Evolutionary conservation across 176 grass and related monocot genomes (phyloP).

Genomic region (Aegilops umbellulata): DNA sequence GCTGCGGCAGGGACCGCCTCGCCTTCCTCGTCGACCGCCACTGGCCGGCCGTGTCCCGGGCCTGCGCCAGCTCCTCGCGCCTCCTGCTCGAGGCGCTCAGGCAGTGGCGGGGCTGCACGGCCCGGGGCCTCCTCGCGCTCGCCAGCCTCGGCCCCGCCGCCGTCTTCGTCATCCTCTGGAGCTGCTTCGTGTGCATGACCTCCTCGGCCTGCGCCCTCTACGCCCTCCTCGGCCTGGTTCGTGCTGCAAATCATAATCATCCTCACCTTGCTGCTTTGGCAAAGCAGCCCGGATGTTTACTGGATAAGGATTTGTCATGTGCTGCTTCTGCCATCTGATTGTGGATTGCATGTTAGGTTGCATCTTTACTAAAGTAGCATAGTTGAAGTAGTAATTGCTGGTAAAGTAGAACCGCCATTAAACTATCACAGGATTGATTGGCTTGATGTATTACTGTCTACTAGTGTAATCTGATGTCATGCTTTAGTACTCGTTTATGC

Average conservation of each 20-base stretch:
- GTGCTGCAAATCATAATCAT: conserved; percentile 21
- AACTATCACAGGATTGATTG: conserved; percentile 5
- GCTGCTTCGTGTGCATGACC: conserved; percentile 81
- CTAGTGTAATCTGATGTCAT: conserved; percentile 14
- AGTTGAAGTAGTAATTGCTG: conserved; percentile 30
- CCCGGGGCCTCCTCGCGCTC: conserved; percentile 55
- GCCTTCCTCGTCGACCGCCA: conserved; percentile 76
- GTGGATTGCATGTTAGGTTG: conserved; percentile 41
- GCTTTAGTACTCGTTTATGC: not conserved
- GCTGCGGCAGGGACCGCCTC: conserved; percentile 47
- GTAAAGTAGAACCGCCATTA: conserved; percentile 25
- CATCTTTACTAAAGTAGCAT: conserved; percentile 32
- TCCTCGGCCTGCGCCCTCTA: conserved; percentile 59
- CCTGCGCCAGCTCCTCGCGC: conserved; percentile 45
- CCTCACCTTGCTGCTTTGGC: conserved; percentile 2
- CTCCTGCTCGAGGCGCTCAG: conserved; percentile 46
- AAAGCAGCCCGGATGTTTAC: conserved; percentile 18
- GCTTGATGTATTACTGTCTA: conserved; percentile 12
- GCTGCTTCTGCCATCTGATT: conserved; percentile 14
- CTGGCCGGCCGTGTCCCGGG: conserved; percentile 80
- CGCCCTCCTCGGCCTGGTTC: conserved; percentile 78
- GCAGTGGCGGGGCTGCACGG: conserved; percentile 62
- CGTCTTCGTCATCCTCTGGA: conserved; percentile 88
- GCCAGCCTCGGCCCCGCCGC: conserved; percentile 70
- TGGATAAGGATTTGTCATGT: conserved; percentile 35